These are phyloP conservation scores for Trichoderma sp. DNA, from an alignment of 2,329 filamentous ascomycete genomes.

Conservation along the genomic window DNA sequence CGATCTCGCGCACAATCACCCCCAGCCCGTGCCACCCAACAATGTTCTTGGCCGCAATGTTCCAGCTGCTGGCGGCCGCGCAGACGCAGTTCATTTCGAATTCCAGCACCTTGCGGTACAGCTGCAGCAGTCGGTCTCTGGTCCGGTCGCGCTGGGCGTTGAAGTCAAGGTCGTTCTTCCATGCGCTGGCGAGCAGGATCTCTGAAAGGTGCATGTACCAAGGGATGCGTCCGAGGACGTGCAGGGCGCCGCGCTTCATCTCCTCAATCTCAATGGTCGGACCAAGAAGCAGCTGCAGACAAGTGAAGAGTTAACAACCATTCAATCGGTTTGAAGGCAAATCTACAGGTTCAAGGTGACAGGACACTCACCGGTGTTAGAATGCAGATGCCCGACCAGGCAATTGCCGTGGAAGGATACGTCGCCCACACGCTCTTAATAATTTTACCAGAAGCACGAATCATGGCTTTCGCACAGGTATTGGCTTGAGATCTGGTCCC, in stretches of 20 bases:
- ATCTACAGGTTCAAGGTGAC: background rate
- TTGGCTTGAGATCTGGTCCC: slow-evolving; percentile 37
- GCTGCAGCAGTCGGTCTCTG: slow-evolving; percentile 34
- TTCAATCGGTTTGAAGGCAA: background rate
- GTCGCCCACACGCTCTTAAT: slow-evolving; percentile 36
- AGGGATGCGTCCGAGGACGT: slow-evolving; percentile 40
- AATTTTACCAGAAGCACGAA: slow-evolving; percentile 36
- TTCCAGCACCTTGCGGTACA: slow-evolving; percentile 42
- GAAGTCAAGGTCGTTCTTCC: slow-evolving; percentile 35
- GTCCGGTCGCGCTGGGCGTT: slow-evolving; percentile 31
- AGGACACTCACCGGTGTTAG: slow-evolving; percentile 40
- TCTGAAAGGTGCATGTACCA: slow-evolving; percentile 42
- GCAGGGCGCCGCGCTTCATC: slow-evolving; percentile 38
- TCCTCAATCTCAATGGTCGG: slow-evolving; percentile 40
- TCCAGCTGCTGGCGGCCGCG: slow-evolving; percentile 44
- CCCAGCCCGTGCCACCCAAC: slow-evolving; percentile 42
- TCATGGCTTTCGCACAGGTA: slow-evolving; percentile 36
- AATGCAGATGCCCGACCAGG: slow-evolving; percentile 44
- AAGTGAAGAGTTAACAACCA: background rate
- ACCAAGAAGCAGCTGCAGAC: slow-evolving; percentile 40
- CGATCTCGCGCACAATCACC: slow-evolving; percentile 35
- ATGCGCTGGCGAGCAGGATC: slow-evolving; percentile 34
- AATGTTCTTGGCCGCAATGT: slow-evolving; percentile 42
- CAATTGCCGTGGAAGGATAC: slow-evolving; percentile 39
- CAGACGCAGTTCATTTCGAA: slow-evolving; percentile 47